Evolutionary conservation across 768 basidiomycete species (phyloP), one percentile per base, ranked within the genome.

Genomic region (Cyathus striatus): DNA sequence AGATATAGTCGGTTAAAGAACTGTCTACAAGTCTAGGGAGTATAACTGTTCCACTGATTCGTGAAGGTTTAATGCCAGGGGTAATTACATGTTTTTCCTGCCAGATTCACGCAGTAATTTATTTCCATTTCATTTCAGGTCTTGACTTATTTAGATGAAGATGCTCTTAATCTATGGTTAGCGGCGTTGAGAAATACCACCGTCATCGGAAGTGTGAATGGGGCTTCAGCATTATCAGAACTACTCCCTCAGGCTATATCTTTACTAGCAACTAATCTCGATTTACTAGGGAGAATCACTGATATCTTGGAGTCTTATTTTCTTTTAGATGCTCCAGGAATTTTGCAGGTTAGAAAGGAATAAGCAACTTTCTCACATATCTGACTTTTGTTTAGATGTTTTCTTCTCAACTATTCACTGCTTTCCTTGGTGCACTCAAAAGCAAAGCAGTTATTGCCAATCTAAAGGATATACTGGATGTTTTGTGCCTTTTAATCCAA

Each of bases 221-320:
- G 74, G 1, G 63, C 60, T 14, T 69, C 75, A 0, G 72, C 69
- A 27, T 70, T 92, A 18, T 61, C 80, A 23, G 76, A 80, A 20
- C 65, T 94, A 22, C 78, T 89, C 43, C 87, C 86, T 14, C 55
- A 74, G 24, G 76, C 77, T 2, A 57, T 89, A 9, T 43, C 64
- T n/a, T 60, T 90, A 3, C 64, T 94, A 14, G 69, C 73, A 1
- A 66, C 65, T 22, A 90, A 92, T 48, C 63, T 90, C 34, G 90
- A 93, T 50, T 60, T 90, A 17, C 64, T 92, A 16, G 86, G 86
- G 12, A 81, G 72, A 41, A 72, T 82, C 21, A 77, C 77, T 14
- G 66, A 64, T 44, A 78, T 93, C 43, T 51, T 90, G 18, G 86
- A 90, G 56, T 82, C 85, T 4, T 94, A 92, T 57, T 65, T 89